Evolutionary conservation across 2,329 filamentous ascomycete genomes (phyloP).

Genomic region (Neoarthrinium moseri): DNA sequence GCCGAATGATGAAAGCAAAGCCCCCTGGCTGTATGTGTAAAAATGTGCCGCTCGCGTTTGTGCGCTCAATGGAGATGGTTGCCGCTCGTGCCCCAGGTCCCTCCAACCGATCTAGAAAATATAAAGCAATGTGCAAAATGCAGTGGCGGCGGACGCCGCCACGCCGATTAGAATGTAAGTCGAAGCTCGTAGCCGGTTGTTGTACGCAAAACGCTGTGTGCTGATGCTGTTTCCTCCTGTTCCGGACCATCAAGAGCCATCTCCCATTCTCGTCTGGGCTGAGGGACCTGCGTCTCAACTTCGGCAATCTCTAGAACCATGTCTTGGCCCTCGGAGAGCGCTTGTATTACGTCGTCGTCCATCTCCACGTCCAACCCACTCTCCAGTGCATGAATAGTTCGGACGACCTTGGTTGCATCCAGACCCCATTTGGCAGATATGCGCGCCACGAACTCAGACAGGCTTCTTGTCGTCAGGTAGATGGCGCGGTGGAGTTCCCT

Average conservation of each 20-base stretch:
- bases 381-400: slow-evolving; percentile 69
- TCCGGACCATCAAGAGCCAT: slow-evolving; percentile 54
- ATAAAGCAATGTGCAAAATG: not conserved
- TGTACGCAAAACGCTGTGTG: slow-evolving; percentile 27
- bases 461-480: slow-evolving; percentile 76
- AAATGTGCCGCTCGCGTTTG: slow-evolving; percentile 11
- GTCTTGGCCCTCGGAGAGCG: slow-evolving; percentile 86
- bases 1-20: slow-evolving; percentile 20
- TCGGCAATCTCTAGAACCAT: slow-evolving; percentile 72
- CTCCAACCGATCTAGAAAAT: too few species aligned
- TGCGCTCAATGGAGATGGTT: slow-evolving; percentile 7
- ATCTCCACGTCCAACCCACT: slow-evolving; percentile 80
- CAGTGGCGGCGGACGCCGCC: slow-evolving; percentile 6
- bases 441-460: slow-evolving; percentile 69
- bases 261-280: slow-evolving; percentile 59
- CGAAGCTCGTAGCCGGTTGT: slow-evolving; percentile 42
- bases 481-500: slow-evolving; percentile 77
- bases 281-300: slow-evolving; percentile 30
- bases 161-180: slow-evolving; percentile 40
- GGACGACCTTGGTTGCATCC: slow-evolving; percentile 68
- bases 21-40: slow-evolving; percentile 19
- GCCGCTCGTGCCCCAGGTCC: not conserved
- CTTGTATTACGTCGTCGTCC: slow-evolving; percentile 84
- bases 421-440: slow-evolving; percentile 80
- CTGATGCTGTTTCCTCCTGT: slow-evolving; percentile 33